Base-by-base conservation (phyloP, 2,329 filamentous ascomycete species). In the Pestalotiopsis sp. region DNA sequence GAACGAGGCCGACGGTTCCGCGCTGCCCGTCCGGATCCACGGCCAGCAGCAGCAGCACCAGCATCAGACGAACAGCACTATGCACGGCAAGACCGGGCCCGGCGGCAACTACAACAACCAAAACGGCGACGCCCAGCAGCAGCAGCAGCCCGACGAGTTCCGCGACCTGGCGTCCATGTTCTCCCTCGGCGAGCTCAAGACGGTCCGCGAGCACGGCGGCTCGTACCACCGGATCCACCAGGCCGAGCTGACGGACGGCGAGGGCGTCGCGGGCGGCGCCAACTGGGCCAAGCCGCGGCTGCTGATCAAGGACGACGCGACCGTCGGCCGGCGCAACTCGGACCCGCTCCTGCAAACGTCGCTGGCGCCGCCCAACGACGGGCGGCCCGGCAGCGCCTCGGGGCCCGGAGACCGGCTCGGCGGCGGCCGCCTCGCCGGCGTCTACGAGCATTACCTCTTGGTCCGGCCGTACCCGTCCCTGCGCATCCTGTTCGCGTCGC, bases 81-180 rank as follows among this genome's bases (percentile, higher is more conserved):
- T n/a, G 71, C 75, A 5, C 72, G 59, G 41, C 14, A 36, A 55
- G 12, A 2, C n/a, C 25, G 45, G 31, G 79, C 17, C 49, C 27
- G 62, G 23, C 13, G 63, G 59, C 20, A 17, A 9, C 13, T 45
- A 60, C 2, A 52, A 23, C 11, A 25, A 17, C 31, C 74, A 77
- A 9, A 69, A 72, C 9, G 73, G 79, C 2, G 73, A 81, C 31
- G 31, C 31, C 31, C 31, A 36, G 31, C 31, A 36, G 31, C 31
- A 27, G 27, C 27, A 31, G 3, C 66, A 73, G 23, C 89, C 87
- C 69, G 87, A 91, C 68, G 88, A 91, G 72, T 90, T 94, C 69
- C 86, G 88, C 65, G 85, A 90, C 58, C 81, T 94, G 36, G 87
- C 85, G 66, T 90, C 93, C 73, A 91, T 93, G 85, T 88, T 94